Evolutionary conservation across 2,329 filamentous ascomycete species (phyloP), one percentile per base, ranked within the genome.

Genomic region (Pseudogymnoascus sp.): DNA sequence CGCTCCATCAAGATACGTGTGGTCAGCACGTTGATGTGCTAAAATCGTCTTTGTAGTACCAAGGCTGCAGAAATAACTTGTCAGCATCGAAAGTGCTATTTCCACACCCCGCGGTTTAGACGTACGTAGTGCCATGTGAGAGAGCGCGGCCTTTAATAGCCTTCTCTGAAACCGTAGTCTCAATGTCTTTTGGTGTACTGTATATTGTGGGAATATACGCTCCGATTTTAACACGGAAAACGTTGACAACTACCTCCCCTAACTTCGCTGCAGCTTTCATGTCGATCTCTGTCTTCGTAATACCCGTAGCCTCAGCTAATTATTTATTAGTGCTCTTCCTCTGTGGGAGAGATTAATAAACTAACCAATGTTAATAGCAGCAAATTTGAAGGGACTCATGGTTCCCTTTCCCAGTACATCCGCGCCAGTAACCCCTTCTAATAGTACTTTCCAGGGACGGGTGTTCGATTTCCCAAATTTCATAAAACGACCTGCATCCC

Each of bases 381-480:
- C 64, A 31, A 66, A 67, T 61, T 70, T 68, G 36, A 71, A 63
- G 35, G 64, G 70, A 8, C 61, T 65, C 13, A 29, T 42, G n/a
- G 13, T 29, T 2, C 27, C 31, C 31, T 62, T 64, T 9, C 35
- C 13, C 8, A 61, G 42, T 6, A 58, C 39, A 4, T 58, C 60
- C 4, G 29, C 12, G 35, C 59, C 62, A 8, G 33, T 2, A 12
- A 36, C 12, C 33, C 33, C 33, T 4, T 68, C 67, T 17, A 61
- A 48, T 21, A 67, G 64, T 3, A 2, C 2, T 4, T 36, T 36
- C 33, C 33, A 36, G 4, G 33, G 33, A 12, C 33, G 33, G 33
- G 33, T 9, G 10, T 36, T 8, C 10, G 33, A 36, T 10, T 12
- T 7, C 8, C 33, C 33, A 36, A 36, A 36, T 36, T 8, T 2